Evolutionary conservation across 306 rosid genomes (phyloP), one percentile per base, ranked within the genome.

Genomic region (Vigna trinervia): DNA sequence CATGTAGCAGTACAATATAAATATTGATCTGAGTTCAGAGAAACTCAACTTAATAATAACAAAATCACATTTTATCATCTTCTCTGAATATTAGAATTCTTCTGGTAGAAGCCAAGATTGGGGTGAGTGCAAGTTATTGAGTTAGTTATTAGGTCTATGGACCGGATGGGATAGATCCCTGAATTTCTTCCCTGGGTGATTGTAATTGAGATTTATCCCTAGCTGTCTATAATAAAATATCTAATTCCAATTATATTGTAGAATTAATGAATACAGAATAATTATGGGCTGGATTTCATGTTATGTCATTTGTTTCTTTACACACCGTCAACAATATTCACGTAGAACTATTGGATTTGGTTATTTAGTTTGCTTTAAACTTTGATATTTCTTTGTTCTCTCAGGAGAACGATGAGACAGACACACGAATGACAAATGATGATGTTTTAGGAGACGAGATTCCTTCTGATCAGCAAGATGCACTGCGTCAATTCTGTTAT

Each of bases 381-480:
- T 70, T 30, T 68, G 53, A 54, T 65, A 23, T 71, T 70, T 12
- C 54, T 10, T 26, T 62, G 36, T 78, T 71, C 51, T 78, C 80
- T 62, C 83, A 93, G 99, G 97, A 91, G 84, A 88, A 76, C 82
- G 87, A 60, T 60, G 98, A 96, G 52, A 60, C 74, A 12, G 83
- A 82, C 70, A 48, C 77, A 51, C 76, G 74, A 41, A 87, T 96
- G 99, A 89, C 99, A 57, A 96, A 92, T 83, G 99, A 96, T 83
- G 99, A 96, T 84, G 79, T 96, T 64, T 87, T 96, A 86, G 99
- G 99, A 46, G 98, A 93, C 86, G 99, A 96, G 89, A 93, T 96
- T 86, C 97, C 99, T 43, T 30, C 80, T 69, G 99, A 96, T 84
- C 99, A 96, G 88, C 97, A 89, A 80, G 91, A 91, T 70, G 85